These are phyloP conservation scores for Carex scoparia DNA, from an alignment of 176 grass and related monocot species.

Conservation along the genomic window DNA sequence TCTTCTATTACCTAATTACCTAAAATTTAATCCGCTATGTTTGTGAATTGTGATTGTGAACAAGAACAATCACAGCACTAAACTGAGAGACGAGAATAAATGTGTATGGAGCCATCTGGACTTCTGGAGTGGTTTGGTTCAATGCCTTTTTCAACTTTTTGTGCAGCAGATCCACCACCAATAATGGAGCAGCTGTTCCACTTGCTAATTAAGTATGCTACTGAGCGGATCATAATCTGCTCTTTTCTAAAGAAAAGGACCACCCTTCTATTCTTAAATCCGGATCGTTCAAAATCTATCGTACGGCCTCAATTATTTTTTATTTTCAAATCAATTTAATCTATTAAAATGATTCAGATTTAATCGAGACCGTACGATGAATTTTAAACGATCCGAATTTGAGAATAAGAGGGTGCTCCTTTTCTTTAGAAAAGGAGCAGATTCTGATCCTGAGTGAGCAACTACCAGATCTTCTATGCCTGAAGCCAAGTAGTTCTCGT, in stretches of 20 bases:
- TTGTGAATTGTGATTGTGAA: not conserved
- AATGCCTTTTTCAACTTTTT: conserved; percentile 20
- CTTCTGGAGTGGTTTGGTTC: not conserved
- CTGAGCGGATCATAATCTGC: not conserved
- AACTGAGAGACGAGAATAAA: not conserved
- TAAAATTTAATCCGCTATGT: no score
- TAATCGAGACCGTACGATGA: no score
- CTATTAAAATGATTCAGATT: no score
- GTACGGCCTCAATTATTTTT: no score
- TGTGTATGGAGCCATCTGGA: not conserved
- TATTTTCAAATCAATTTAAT: no score
- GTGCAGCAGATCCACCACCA: conserved; percentile 17
- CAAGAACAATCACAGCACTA: not conserved
- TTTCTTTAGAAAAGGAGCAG: no score
- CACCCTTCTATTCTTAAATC: no score
- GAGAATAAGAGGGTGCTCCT: no score
- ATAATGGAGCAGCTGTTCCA: conserved; percentile 15
- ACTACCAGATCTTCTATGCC: not conserved
- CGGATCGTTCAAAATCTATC: no score
- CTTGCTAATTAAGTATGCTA: not conserved
- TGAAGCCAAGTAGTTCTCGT: not conserved
- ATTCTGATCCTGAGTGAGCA: not conserved
- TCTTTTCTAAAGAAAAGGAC: no score
- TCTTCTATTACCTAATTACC: no score
- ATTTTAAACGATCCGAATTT: no score